Conservation (phyloP, 2,329 filamentous ascomycete species). For the Alternaria gansuensis region DNA sequence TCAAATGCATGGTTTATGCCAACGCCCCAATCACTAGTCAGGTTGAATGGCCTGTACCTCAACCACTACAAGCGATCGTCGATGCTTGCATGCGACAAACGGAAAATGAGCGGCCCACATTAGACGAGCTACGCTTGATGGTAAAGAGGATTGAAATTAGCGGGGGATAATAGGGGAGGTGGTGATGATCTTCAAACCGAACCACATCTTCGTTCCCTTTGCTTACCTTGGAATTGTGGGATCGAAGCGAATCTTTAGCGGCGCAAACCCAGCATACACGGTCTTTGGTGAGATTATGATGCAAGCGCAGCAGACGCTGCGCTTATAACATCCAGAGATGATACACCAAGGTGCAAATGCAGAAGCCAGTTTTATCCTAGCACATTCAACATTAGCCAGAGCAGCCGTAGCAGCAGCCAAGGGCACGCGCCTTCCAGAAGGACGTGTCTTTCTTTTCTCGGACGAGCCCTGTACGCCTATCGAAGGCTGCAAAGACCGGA, state of each 20-base stretch:
- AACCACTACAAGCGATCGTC: neutral
- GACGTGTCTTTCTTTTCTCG: conserved; percentile 47
- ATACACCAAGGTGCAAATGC: conserved; percentile 48
- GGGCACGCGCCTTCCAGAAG: conserved; percentile 41
- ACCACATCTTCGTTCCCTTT: conserved; percentile 63
- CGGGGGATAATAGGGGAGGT: conserved; percentile 53
- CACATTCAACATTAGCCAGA: conserved; percentile 42
- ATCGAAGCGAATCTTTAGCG: conserved; percentile 62
- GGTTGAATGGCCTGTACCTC: too few species aligned
- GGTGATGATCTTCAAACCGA: conserved; percentile 63
- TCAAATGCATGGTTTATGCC: too few species aligned
- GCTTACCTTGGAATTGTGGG: conserved; percentile 63
- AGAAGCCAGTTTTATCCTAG: conserved; percentile 45
- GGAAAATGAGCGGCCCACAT: too few species aligned
- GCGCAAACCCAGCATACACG: conserved; percentile 64
- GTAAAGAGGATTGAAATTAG: too few species aligned
- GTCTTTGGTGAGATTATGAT: conserved; percentile 52
- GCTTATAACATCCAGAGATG: conserved; percentile 41
- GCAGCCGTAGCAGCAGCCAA: conserved; percentile 43
- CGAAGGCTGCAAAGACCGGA: conserved; percentile 46
- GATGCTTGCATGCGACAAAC: too few species aligned
- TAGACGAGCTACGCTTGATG: too few species aligned
- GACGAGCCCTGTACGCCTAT: conserved; percentile 37
- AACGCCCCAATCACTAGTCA: too few species aligned
- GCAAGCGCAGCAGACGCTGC: neutral